A percentile compares a stretch with the other conserved stretches of the same genome.
These are phyloP conservation scores for Moricandia arvensis DNA, from an alignment of 345 rosid genomes.

Conservation along the genomic window DNA sequence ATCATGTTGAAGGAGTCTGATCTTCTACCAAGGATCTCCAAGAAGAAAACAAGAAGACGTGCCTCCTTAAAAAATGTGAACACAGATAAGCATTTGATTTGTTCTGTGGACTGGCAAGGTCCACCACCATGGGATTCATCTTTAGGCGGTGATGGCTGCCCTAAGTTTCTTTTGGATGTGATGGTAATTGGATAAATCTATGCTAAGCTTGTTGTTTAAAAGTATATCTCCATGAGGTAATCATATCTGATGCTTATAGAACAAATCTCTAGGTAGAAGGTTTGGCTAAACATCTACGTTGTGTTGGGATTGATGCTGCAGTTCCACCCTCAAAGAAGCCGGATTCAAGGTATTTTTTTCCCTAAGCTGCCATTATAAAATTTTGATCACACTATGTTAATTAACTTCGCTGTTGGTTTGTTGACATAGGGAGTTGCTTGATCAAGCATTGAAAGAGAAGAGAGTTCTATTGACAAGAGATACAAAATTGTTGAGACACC, in stretches of 20 bases:
- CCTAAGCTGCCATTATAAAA: background rate
- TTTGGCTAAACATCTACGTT: conserved; percentile 89
- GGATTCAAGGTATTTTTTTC: conserved; percentile 54
- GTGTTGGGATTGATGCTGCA: conserved; percentile 94
- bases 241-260: conserved; percentile 21
- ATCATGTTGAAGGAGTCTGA: conserved; percentile 70
- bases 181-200: conserved; percentile 51
- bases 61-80: conserved; percentile 26
- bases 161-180: conserved; percentile 90
- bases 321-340: conserved; percentile 68
- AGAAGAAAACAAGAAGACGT: conserved; percentile 59
- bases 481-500: conserved; percentile 79
- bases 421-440: conserved; percentile 63
- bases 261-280: conserved; percentile 70
- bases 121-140: conserved; percentile 87
- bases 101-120: conserved; percentile 63
- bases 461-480: conserved; percentile 89
- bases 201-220: background rate
- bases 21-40: conserved; percentile 54
- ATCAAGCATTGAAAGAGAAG: conserved; percentile 70
- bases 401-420: background rate
- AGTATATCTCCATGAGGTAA: background rate
- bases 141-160: conserved; percentile 80
- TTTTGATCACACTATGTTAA: background rate
- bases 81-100: conserved; percentile 42